Evolutionary conservation across 2,329 filamentous ascomycete genomes (phyloP).

Genomic region (Simplicillium sp.): DNA sequence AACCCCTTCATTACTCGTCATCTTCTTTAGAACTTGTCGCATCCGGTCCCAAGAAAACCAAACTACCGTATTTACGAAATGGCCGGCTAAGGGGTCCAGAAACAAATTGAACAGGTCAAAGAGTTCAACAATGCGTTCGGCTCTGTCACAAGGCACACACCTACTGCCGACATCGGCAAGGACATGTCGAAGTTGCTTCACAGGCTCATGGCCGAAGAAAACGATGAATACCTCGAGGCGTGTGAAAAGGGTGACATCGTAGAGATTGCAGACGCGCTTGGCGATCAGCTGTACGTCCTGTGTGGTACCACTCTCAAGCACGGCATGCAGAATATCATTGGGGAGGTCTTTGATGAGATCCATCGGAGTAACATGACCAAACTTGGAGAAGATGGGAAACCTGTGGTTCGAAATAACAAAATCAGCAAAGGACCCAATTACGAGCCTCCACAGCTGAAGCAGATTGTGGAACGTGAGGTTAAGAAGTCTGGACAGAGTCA

Average conservation of each 20-base stretch:
- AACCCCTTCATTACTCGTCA: no score
- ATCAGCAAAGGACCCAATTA: background rate
- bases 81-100: background rate
- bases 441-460: background rate
- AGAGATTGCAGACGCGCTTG: background rate
- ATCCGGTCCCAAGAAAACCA: no score
- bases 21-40: no score
- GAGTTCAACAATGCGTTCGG: background rate
- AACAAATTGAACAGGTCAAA: background rate
- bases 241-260: background rate
- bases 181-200: background rate
- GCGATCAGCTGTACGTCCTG: background rate
- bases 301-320: background rate
- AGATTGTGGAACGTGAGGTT: background rate
- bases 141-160: background rate
- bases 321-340: conserved; percentile 1
- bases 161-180: background rate
- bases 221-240: background rate
- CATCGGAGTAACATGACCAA: background rate
- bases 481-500: no score
- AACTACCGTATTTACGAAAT: no score
- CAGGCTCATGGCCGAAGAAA: background rate
- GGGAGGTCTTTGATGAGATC: background rate
- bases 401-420: background rate
- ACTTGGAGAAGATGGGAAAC: background rate